A percentile compares a stretch with the other conserved stretches of the same genome.
phyloP scores from a whole-genome alignment of 345 rosid genomes.

The Gossypium herbaceum region DNA sequence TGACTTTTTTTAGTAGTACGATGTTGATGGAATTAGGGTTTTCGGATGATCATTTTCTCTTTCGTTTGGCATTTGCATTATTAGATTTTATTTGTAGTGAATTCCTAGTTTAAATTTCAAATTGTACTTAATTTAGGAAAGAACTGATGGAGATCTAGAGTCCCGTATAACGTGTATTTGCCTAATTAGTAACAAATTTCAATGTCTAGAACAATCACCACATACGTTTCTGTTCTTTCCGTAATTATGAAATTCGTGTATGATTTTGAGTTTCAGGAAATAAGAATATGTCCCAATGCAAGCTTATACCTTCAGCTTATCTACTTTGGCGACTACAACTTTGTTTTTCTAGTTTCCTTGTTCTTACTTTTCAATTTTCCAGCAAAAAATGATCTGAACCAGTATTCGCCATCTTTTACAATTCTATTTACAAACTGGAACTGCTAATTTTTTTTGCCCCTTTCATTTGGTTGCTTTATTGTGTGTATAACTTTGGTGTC shows the following conservation, averaged over 20 bases:
- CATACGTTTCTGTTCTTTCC: background rate
- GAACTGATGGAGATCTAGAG: background rate
- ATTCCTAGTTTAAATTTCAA: background rate
- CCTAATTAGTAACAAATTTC: constrained; percentile 4
- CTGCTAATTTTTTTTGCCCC: background rate
- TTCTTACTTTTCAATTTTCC: background rate
- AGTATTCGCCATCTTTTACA: background rate
- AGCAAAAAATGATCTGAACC: background rate
- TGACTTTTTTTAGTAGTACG: background rate
- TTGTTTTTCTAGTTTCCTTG: background rate
- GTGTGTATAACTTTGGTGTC: background rate
- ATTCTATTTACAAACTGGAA: background rate
- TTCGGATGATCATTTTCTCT: background rate
- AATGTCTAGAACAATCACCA: background rate
- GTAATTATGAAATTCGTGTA: background rate
- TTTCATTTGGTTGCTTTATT: background rate
- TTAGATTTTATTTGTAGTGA: background rate
- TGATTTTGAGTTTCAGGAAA: background rate
- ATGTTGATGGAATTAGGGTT: background rate
- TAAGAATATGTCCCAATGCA: background rate
- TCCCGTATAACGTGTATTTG: background rate
- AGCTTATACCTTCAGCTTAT: background rate
- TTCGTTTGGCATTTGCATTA: background rate
- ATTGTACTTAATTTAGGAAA: background rate
- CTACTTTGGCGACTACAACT: background rate